Conservation (phyloP, 495 filamentous ascomycete genomes). For the Hyphodiscus hymeniophilus region DNA sequence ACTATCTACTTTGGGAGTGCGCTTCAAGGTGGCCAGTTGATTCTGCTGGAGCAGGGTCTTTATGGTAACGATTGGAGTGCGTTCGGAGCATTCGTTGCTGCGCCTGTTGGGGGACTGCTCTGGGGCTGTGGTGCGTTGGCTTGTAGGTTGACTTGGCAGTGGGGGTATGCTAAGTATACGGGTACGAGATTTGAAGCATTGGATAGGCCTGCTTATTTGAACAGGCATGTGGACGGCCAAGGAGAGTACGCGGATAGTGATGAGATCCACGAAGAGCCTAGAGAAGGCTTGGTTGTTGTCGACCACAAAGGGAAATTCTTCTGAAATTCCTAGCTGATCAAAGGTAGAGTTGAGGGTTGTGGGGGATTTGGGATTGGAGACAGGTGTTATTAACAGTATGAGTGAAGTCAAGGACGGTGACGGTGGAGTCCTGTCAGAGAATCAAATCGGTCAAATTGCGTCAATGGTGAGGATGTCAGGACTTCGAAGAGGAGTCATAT, state of each 20-base stretch:
- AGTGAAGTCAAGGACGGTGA: neutral
- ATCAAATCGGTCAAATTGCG: neutral
- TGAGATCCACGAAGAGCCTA: slow-evolving; percentile 19
- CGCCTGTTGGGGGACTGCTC: slow-evolving; percentile 60
- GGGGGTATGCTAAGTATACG: slow-evolving; percentile 36
- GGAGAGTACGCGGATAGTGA: slow-evolving; percentile 24
- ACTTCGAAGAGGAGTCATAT: too few species aligned
- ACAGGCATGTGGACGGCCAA: slow-evolving; percentile 3
- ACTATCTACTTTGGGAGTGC: slow-evolving; percentile 60
- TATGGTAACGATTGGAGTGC: slow-evolving; percentile 66
- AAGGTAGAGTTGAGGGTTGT: neutral
- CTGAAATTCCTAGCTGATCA: slow-evolving; percentile 17
- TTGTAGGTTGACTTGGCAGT: slow-evolving; percentile 45
- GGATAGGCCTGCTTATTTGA: slow-evolving; percentile 39
- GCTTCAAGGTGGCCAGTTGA: slow-evolving; percentile 51
- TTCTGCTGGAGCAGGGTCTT: slow-evolving; percentile 60
- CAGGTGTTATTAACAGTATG: neutral
- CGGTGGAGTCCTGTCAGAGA: neutral
- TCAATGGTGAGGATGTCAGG: too few species aligned
- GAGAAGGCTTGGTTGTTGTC: slow-evolving; percentile 23
- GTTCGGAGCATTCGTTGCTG: slow-evolving; percentile 74
- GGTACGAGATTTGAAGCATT: slow-evolving; percentile 54
- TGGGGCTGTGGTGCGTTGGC: slow-evolving; percentile 55
- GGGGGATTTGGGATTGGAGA: neutral
- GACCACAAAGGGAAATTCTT: slow-evolving; percentile 47